These are phyloP conservation scores for Pascua guehoae DNA, from an alignment of 1,284 basidiomycete species.

Conservation along the genomic window DNA sequence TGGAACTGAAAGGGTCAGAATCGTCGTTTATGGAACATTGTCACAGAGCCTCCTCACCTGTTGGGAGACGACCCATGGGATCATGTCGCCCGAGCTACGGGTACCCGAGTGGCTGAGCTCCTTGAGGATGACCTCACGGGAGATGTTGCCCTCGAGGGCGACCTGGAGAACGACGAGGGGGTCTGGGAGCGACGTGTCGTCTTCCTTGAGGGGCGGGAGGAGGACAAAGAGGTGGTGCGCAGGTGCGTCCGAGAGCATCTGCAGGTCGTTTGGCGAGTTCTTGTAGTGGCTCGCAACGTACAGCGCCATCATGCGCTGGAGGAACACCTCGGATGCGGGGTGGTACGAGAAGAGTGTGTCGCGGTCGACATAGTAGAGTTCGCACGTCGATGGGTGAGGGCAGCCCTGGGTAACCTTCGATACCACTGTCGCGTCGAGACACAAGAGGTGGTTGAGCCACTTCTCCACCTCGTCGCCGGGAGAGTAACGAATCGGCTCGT, in stretches of 20 bases:
- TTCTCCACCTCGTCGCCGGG: conserved; percentile 85
- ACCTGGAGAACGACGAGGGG: conserved; percentile 95
- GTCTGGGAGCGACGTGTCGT: conserved; percentile 80
- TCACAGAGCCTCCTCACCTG: conserved; percentile 24
- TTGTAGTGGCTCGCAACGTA: conserved; percentile 99
- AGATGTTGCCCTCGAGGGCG: conserved; percentile 91
- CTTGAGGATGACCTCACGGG: conserved; percentile 79
- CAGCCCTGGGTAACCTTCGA: conserved; percentile 67
- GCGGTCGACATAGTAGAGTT: conserved; percentile 91
- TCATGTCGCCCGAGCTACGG: conserved; percentile 80
- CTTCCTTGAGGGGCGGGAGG: conserved; percentile 81
- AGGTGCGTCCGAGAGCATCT: conserved; percentile 93
- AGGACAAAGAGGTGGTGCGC: conserved; percentile 96
- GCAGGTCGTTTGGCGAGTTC: conserved; percentile 97
- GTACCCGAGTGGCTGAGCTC: conserved; percentile 60
- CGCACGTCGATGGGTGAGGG: conserved; percentile 89
- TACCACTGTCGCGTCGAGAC: conserved; percentile 83
- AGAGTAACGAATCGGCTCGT: conserved; percentile 91
- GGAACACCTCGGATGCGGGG: conserved; percentile 91
- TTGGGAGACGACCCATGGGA: conserved; percentile 93
- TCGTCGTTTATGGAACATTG: no score
- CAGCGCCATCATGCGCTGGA: conserved; percentile 97
- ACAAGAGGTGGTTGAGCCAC: conserved; percentile 89
- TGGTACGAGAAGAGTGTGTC: conserved; percentile 98
- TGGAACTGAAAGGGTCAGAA: conserved; percentile 59